These are phyloP conservation scores for Seiridium unicorne DNA, from an alignment of 2,329 filamentous ascomycete species.

Conservation along the genomic window DNA sequence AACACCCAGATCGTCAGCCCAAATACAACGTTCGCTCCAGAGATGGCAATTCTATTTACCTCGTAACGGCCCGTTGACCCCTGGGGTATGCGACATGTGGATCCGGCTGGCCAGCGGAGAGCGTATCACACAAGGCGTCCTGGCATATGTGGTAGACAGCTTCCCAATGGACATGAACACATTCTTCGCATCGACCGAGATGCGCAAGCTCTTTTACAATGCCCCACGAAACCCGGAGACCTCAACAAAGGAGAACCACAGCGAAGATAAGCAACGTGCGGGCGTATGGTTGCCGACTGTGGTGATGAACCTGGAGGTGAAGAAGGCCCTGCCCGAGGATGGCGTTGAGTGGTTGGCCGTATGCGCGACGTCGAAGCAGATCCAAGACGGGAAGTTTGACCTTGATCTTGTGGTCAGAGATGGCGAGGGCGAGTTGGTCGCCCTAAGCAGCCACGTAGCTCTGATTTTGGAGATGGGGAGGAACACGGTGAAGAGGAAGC, in stretches of 20 bases:
- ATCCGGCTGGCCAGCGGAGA: not conserved
- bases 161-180: not conserved
- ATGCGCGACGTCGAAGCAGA: not conserved
- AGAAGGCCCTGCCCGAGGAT: constrained; percentile 60
- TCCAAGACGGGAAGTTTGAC: not conserved
- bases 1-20: not conserved
- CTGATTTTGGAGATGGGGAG: not conserved
- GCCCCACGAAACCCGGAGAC: not conserved
- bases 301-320: constrained; percentile 72
- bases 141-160: not conserved
- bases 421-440: not conserved
- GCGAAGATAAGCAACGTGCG: constrained; percentile 11
- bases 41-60: not conserved
- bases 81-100: not conserved
- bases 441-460: not conserved
- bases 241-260: not conserved
- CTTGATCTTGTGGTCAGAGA: not conserved
- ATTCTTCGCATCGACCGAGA: not conserved
- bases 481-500: not conserved
- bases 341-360: not conserved
- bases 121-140: not conserved
- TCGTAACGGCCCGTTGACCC: not conserved
- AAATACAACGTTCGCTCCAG: not conserved
- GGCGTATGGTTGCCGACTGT: constrained; percentile 75
- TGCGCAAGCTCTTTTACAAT: not conserved